A percentile compares a stretch with the other conserved stretches of the same genome.
Conservation (phyloP, 768 basidiomycete species). For the Coprinopsis marcescibilis region DNA sequence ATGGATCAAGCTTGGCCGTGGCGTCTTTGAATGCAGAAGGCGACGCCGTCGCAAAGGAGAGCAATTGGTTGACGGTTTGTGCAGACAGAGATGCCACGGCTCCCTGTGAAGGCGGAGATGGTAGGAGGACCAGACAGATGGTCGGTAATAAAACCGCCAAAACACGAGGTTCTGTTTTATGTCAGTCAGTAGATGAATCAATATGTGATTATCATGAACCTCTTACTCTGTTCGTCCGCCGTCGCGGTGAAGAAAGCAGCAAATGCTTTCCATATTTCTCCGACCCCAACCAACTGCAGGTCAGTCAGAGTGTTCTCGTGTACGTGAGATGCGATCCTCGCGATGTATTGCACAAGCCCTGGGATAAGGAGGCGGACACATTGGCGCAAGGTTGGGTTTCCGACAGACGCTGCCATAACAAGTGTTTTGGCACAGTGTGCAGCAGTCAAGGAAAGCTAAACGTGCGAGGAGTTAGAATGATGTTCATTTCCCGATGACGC, state of each 20-base stretch:
- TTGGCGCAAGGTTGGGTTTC: conserved; percentile 61
- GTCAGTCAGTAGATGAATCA: conserved; percentile 9
- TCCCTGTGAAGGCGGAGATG: conserved; percentile 33
- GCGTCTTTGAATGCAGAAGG: conserved; percentile 84
- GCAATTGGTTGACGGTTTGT: conserved; percentile 59
- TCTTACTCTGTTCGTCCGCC: conserved; percentile 59
- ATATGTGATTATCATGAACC: not conserved
- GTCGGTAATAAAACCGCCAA: conserved; percentile 74
- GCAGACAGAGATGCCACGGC: conserved; percentile 35
- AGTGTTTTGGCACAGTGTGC: conserved; percentile 88
- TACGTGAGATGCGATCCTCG: conserved; percentile 57
- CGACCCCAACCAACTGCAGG: conserved; percentile 53
- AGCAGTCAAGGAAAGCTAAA: conserved; percentile 74
- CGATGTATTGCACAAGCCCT: conserved; percentile 74
- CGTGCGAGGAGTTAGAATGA: not conserved
- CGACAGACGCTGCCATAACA: conserved; percentile 61
- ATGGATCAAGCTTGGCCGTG: conserved; percentile 56
- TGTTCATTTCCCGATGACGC: not conserved
- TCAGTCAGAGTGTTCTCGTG: conserved; percentile 54
- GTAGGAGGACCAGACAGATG: conserved; percentile 62
- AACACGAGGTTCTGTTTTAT: conserved; percentile 50
- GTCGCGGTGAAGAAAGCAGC: conserved; percentile 53
- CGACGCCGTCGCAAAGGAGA: conserved; percentile 65
- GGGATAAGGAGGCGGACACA: conserved; percentile 72
- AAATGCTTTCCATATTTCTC: conserved; percentile 82